Conservation (phyloP, 148 eudicot species). For the Gaultheria prostrata region DNA sequence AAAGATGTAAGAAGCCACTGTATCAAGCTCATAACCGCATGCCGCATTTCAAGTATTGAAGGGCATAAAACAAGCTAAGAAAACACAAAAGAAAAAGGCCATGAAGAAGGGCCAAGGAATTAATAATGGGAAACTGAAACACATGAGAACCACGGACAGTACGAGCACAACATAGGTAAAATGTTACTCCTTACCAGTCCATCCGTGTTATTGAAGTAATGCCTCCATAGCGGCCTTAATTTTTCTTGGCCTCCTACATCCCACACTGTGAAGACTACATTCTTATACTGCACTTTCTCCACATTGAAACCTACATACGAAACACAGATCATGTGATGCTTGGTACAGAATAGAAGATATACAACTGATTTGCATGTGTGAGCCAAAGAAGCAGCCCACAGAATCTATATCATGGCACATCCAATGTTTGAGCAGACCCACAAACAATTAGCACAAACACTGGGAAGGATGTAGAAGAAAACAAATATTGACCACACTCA, state of each 20-base stretch:
- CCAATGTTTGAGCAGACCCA: conserved; percentile 1
- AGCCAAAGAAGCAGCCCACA: background rate
- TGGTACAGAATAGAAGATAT: background rate
- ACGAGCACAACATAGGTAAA: background rate
- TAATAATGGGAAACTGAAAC: background rate
- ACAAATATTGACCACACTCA: background rate
- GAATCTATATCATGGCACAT: background rate
- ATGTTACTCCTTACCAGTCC: conserved; percentile 64
- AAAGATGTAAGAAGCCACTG: conserved; percentile 10
- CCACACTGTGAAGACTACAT: conserved; percentile 97
- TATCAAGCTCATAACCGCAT: background rate
- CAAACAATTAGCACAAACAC: background rate
- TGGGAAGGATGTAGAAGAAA: background rate
- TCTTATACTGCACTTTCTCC: conserved; percentile 98
- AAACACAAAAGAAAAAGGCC: background rate
- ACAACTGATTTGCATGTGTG: background rate
- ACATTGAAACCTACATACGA: conserved; percentile 79
- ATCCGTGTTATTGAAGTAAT: conserved; percentile 96
- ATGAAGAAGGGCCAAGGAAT: background rate
- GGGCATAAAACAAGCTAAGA: background rate
- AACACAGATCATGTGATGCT: background rate
- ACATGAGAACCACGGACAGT: background rate
- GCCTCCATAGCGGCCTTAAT: conserved; percentile 97
- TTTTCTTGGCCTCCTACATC: conserved; percentile 99
- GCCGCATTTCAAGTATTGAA: background rate